A percentile compares a stretch with the other conserved stretches of the same genome.
phyloP scores from a whole-genome alignment of 495 filamentous ascomycete species.

The Annulohypoxylon stygium region DNA sequence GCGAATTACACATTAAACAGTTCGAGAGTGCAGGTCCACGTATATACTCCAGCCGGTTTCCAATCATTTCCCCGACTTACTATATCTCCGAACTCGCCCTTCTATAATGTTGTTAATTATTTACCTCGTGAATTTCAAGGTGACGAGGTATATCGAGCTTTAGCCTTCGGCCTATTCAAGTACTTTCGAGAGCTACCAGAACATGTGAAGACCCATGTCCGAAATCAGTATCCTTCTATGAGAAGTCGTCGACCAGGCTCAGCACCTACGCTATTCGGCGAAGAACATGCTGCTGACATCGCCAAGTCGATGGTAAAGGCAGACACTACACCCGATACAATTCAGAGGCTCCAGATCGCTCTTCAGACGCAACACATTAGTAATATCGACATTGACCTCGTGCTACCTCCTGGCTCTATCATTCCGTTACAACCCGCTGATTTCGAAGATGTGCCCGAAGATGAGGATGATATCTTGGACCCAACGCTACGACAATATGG shows the following conservation, averaged over 20 bases:
- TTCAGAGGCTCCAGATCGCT: slow-evolving; percentile 75
- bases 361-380: slow-evolving; percentile 81
- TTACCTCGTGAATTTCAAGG: slow-evolving; percentile 95
- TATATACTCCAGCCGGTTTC: slow-evolving; percentile 89
- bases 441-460: slow-evolving; percentile 65
- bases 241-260: slow-evolving; percentile 67
- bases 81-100: slow-evolving; percentile 92
- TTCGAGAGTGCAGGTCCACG: slow-evolving; percentile 91
- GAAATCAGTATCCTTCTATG: slow-evolving; percentile 61
- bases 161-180: slow-evolving; percentile 91
- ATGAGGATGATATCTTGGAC: slow-evolving; percentile 71
- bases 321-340: slow-evolving; percentile 78
- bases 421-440: slow-evolving; percentile 65
- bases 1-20: slow-evolving; percentile 86
- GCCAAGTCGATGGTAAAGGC: slow-evolving; percentile 84
- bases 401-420: slow-evolving; percentile 82
- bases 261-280: slow-evolving; percentile 80
- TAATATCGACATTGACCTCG: slow-evolving; percentile 89
- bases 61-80: slow-evolving; percentile 90
- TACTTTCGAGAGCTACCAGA: slow-evolving; percentile 92
- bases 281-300: slow-evolving; percentile 92
- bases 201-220: slow-evolving; percentile 73
- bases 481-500: slow-evolving; percentile 76
- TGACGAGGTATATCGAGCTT: slow-evolving; percentile 86
- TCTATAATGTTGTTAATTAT: slow-evolving; percentile 90